Evolutionary conservation across 192 early-diverging fungal genomes (phyloP), one percentile per base, ranked within the genome.

Genomic region (Linnemannia elongata): DNA sequence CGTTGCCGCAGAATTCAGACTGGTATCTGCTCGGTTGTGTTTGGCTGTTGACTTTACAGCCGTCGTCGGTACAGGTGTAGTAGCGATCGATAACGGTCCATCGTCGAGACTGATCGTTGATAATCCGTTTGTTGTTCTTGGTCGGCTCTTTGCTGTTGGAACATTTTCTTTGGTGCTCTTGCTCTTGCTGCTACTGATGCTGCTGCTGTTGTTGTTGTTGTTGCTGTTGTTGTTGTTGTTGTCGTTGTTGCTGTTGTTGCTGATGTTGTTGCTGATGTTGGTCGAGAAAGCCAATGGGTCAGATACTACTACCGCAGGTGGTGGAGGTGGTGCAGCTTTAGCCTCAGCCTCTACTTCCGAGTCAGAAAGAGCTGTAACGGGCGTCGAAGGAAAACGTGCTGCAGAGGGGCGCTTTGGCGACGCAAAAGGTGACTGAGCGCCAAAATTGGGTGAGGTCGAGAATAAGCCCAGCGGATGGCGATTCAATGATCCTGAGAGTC

Each of bases 381-480:
- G 45, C 20, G 69, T 35, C 3, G 44, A 66, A 13, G 76, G 44
- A 47, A 73, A 71, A 1, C 69, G 81, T n/a, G 77, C 49, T 47
- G 63, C 49, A 8, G 77, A 38, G 41, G 63, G 55, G 22, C 54
- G 70, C 49, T 20, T 75, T 27, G 79, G 54, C 2, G 75, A n/a
- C 27, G 76, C 30, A 69, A 87, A 87, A 8, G 85, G 79, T n/a
- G 85, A 70, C 24, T 87, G 75, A n/a, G 85, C 76, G 4, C 77
- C 57, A 45, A 84, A 84, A n/a, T 78, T 84, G 22, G 85, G 79
- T 17, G 85, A 87, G 1, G 85, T 87, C 1, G 85, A 87, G 42
- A 87, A 87, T 1, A 87, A 42, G 8, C 85, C 85, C 6, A 87
- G 39, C 9, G 79, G 69, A 63, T 81, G 79, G 24, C 85, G 79